These are phyloP conservation scores for Platanus orientalis DNA, from an alignment of 164 flowering plant genomes.

Conservation along the genomic window DNA sequence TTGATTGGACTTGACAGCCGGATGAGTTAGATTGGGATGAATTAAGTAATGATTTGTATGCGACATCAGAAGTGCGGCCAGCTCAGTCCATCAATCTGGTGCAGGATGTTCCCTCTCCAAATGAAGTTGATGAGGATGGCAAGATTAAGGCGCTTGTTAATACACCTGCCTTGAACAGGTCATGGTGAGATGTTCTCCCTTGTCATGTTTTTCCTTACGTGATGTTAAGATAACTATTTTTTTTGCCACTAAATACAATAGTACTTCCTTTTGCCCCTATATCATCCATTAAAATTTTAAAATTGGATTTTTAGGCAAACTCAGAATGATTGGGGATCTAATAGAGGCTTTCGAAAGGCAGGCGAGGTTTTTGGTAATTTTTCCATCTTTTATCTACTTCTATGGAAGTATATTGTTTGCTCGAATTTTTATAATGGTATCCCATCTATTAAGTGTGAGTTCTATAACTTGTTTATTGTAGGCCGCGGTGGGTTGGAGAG, in stretches of 20 bases:
- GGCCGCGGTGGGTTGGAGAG: constrained; percentile 58
- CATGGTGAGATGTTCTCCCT: constrained; percentile 42
- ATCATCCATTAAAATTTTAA: background rate
- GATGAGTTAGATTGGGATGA: constrained; percentile 92
- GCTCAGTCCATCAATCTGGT: constrained; percentile 38
- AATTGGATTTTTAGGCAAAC: constrained; percentile 47
- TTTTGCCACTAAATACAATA: no score
- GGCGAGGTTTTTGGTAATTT: constrained; percentile 79
- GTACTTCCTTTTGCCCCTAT: background rate
- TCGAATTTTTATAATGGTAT: background rate
- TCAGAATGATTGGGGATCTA: constrained; percentile 60
- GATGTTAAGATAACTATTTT: background rate
- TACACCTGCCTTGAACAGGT: constrained; percentile 87
- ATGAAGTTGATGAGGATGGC: constrained; percentile 85
- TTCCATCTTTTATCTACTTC: constrained; percentile 3
- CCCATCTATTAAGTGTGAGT: background rate
- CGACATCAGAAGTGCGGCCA: constrained; percentile 64
- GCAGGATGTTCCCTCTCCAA: constrained; percentile 58
- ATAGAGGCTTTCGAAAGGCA: constrained; percentile 88
- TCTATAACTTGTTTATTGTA: constrained; percentile 7
- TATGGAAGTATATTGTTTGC: background rate
- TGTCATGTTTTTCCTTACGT: background rate
- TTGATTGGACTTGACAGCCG: constrained; percentile 36
- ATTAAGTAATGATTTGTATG: constrained; percentile 88
- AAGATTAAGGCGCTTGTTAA: constrained; percentile 85